Evolutionary conservation across 495 filamentous ascomycete genomes (phyloP), one percentile per base, ranked within the genome.

Genomic region (Evernia prunastri): DNA sequence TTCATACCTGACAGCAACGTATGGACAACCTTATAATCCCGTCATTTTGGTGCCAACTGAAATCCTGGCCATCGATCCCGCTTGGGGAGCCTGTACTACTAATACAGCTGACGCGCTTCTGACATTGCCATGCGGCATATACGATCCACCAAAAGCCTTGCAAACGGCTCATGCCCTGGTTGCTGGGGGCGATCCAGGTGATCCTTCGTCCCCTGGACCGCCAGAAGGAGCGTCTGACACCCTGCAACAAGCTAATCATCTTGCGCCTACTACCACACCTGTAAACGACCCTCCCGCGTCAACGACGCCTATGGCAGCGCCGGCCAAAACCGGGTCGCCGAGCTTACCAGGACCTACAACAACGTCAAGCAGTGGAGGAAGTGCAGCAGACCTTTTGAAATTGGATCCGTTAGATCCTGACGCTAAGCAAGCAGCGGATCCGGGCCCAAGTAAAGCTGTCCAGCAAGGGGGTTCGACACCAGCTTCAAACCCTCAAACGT

Each of bases 51-150:
- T 67, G 0, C 65, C 65, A 27, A 63, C 61, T n/a, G 60, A 63
- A 17, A 37, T 67, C 18, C 42, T 67, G 10, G 31, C 49, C 11
- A 39, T 58, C n/a, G 65, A 67, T 35, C 56, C 65, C 37, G 35
- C 54, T 37, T 67, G 65, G 65, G 65, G 29, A 23, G 40, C 29
- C 25, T 67, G 65, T 27, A 63, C 45, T 12, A 63, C 59, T 12
- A 37, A 45, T 10, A 43, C 60, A 29, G 35, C 47, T 15, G 49
- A 63, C 35, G 65, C 60, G 18, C 65, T 56, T 18, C 63, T 67
- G n/a, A 58, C 54, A 10, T 54, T 67, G 54, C 65, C 65, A 15
- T 67, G 65, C 45, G 65, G 65, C 17, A 63, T 67, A 42, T 67
- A 67, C n/a, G 65, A 67, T 60, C 65, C 65, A 15, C 65, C 65